A percentile compares a stretch with the other conserved stretches of the same genome.
Conservation (phyloP, 768 basidiomycete species). For the Epithele typhae region DNA sequence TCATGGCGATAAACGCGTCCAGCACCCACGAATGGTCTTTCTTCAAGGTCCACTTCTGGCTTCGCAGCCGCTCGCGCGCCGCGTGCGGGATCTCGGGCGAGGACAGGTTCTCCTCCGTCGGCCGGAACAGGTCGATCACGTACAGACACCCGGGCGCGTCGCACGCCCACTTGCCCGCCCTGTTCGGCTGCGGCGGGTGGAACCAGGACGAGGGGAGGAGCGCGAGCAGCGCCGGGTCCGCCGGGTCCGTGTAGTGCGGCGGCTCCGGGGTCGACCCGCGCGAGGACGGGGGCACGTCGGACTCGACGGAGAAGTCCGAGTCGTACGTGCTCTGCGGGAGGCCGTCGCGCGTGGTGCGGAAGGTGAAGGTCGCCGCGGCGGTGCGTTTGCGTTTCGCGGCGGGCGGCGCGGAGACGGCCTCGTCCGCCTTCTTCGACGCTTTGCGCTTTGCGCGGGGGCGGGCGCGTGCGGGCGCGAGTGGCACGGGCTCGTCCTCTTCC, state of each 20-base stretch:
- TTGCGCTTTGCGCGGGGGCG: background rate
- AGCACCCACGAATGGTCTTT: conserved; percentile 8
- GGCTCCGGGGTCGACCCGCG: background rate
- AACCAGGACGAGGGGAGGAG: conserved; percentile 35
- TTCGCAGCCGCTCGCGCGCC: conserved; percentile 1
- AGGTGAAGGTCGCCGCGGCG: no score
- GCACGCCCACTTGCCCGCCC: conserved; percentile 51
- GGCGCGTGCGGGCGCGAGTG: no score
- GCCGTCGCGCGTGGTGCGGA: no score
- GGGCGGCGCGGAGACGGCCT: background rate
- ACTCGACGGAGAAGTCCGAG: conserved; percentile 54
- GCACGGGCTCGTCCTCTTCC: background rate
- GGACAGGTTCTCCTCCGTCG: conserved; percentile 32
- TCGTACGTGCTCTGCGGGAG: conserved; percentile 34
- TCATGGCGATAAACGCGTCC: conserved; percentile 17
- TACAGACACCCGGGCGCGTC: conserved; percentile 39
- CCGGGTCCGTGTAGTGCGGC: conserved; percentile 22
- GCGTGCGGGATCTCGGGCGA: background rate
- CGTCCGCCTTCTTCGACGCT: background rate
- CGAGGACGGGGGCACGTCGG: conserved; percentile 40
- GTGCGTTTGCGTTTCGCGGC: no score
- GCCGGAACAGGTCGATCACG: conserved; percentile 42
- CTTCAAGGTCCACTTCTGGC: conserved; percentile 13
- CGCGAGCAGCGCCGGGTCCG: conserved; percentile 18
- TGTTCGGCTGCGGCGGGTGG: conserved; percentile 31